Evolutionary conservation across 75 land plant species (phyloP).

Genomic region (Ceratopteris richardii): DNA sequence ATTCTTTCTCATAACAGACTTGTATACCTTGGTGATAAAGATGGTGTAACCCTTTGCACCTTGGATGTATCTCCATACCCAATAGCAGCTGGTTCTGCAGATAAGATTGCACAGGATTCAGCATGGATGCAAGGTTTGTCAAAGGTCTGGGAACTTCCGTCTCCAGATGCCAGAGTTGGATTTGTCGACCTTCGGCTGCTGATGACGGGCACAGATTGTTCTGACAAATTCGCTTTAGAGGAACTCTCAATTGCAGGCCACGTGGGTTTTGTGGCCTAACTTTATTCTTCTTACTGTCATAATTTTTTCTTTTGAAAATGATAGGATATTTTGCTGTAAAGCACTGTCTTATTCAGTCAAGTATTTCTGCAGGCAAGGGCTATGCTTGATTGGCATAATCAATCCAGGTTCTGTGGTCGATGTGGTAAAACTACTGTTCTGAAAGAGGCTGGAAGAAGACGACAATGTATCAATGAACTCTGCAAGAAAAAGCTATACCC

Average conservation of each 20-base stretch:
- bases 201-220: constrained; percentile 81
- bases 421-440: constrained; percentile 57
- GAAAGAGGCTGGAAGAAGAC: constrained; percentile 52
- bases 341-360: too few relatives aligned
- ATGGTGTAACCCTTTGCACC: constrained; percentile 55
- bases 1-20: constrained; percentile 20
- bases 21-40: constrained; percentile 63
- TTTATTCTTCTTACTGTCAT: too few relatives aligned
- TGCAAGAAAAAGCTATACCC: constrained; percentile 84
- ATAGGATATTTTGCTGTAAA: too few relatives aligned
- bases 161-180: constrained; percentile 16
- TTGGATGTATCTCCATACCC: constrained; percentile 31
- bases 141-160: constrained; percentile 4
- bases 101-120: constrained; percentile 3
- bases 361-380: constrained; percentile 57
- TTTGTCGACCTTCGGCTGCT: constrained; percentile 82
- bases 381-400: constrained; percentile 69
- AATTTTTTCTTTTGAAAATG: too few relatives aligned
- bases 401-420: constrained; percentile 62
- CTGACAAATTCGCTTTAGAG: constrained; percentile 41
- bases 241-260: constrained; percentile 91
- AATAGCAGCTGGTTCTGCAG: not conserved
- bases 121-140: constrained; percentile 9
- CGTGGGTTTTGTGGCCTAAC: too few relatives aligned
- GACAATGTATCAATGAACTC: constrained; percentile 40